These are phyloP conservation scores for Rhizopus arrhizus DNA, from an alignment of 371 early-diverging fungal genomes.

Conservation along the genomic window DNA sequence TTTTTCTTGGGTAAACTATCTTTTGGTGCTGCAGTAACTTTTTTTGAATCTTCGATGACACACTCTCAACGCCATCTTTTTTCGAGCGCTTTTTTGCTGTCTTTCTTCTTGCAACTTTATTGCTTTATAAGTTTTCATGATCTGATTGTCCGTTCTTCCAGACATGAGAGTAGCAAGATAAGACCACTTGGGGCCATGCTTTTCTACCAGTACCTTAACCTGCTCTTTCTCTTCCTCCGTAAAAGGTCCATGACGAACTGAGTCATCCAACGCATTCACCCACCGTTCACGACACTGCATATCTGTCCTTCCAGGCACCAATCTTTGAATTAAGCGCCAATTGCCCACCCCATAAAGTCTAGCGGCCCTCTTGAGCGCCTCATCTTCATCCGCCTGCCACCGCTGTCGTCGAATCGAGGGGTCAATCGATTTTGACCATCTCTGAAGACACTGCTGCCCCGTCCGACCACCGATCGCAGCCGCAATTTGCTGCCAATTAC, in stretches of 20 bases:
- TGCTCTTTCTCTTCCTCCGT: conserved; percentile 43
- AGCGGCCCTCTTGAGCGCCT: conserved; percentile 66
- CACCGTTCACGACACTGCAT: conserved; percentile 89
- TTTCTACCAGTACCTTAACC: conserved; percentile 18
- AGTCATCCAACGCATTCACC: conserved; percentile 71
- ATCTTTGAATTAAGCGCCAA: conserved; percentile 75
- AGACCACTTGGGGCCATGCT: conserved; percentile 41
- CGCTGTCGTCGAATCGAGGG: conserved; percentile 75
- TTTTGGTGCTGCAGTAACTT: no score
- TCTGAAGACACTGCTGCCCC: conserved; percentile 81
- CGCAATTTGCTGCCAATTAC: conserved; percentile 73
- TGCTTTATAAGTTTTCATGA: conserved; percentile 22
- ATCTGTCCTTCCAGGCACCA: conserved; percentile 80
- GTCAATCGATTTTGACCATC: conserved; percentile 77
- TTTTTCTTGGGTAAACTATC: neutral
- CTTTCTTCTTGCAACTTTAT: neutral
- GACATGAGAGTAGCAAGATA: conserved; percentile 30
- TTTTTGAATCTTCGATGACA: no score
- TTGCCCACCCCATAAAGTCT: conserved; percentile 68
- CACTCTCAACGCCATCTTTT: neutral
- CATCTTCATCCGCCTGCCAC: conserved; percentile 81
- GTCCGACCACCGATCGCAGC: conserved; percentile 68
- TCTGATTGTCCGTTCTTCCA: conserved; percentile 42
- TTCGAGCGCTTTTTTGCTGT: neutral
- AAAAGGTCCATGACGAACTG: conserved; percentile 58